Evolutionary conservation across 2,329 filamentous ascomycete species (phyloP).

Genomic region (Cladosporium colombiae): DNA sequence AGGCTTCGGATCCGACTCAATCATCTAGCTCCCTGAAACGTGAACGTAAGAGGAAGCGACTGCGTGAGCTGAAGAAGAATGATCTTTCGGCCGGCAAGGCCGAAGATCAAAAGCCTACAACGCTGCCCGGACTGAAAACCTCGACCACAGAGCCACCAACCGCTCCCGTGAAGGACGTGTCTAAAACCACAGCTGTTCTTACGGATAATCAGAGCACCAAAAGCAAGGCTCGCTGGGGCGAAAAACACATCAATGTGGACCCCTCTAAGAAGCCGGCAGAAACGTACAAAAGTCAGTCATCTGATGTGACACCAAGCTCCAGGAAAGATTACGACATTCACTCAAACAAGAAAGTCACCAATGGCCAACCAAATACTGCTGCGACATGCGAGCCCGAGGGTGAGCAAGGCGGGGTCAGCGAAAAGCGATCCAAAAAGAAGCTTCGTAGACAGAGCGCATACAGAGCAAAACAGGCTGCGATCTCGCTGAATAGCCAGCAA

Average conservation of each 20-base stretch:
- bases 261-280: not conserved
- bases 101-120: not conserved
- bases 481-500: not conserved
- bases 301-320: not conserved
- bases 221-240: not conserved
- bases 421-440: not conserved
- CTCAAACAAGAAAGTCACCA: not conserved
- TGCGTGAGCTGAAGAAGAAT: conserved; percentile 6
- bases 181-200: not conserved
- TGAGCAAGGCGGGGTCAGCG: not conserved
- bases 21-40: not conserved
- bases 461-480: not conserved
- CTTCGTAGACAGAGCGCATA: not conserved
- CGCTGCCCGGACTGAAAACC: not conserved
- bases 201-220: not conserved
- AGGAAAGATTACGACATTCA: not conserved
- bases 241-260: not conserved
- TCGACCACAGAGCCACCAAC: not conserved
- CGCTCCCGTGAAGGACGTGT: not conserved
- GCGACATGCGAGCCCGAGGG: not conserved
- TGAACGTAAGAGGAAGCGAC: not conserved
- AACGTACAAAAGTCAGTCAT: not conserved
- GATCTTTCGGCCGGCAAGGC: not conserved
- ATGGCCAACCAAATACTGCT: not conserved
- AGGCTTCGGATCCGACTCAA: not conserved